A percentile compares a stretch with the other conserved stretches of the same genome.
phyloP scores from a whole-genome alignment of 2,329 filamentous ascomycete genomes.

The Coniochaeta sp. region DNA sequence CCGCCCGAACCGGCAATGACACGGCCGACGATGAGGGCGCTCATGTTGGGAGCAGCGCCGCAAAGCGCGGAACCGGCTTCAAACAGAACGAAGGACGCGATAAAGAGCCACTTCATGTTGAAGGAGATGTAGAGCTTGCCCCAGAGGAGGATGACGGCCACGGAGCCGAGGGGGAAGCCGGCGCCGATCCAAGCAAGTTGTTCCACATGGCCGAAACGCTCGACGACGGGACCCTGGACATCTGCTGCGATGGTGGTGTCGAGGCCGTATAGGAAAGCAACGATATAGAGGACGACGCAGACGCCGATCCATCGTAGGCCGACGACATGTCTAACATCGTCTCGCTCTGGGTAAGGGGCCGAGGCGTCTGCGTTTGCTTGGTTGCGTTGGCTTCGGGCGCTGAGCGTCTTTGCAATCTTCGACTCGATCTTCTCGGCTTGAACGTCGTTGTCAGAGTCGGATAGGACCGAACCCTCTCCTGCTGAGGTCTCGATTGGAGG shows the following conservation, averaged over 20 bases:
- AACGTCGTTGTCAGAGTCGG: not conserved
- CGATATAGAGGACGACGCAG: conserved; percentile 17
- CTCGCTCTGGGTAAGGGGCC: not conserved
- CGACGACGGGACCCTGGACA: conserved; percentile 31
- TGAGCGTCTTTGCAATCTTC: not conserved
- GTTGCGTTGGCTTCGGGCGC: not conserved
- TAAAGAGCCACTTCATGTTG: conserved; percentile 13
- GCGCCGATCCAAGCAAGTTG: conserved; percentile 33
- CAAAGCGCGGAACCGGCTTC: conserved; percentile 24
- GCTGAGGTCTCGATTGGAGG: not conserved
- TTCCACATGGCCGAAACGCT: conserved; percentile 26
- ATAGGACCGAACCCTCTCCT: not conserved
- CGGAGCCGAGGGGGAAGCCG: conserved; percentile 26
- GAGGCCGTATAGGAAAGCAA: conserved; percentile 24
- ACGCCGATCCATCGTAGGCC: conserved; percentile 16
- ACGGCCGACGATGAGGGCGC: conserved; percentile 22
- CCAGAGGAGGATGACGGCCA: conserved; percentile 12
- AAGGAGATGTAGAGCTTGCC: conserved; percentile 7
- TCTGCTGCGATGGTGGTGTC: conserved; percentile 38
- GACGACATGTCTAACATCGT: conserved; percentile 8
- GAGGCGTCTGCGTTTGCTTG: not conserved
- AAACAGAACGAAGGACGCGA: conserved; percentile 20
- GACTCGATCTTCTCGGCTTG: not conserved
- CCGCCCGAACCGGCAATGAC: conserved; percentile 23
- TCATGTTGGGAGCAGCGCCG: conserved; percentile 14